A percentile compares a stretch with the other conserved stretches of the same genome.
These are phyloP conservation scores for Atkinsonella texensis DNA, from an alignment of 2,329 filamentous ascomycete genomes.

Conservation along the genomic window DNA sequence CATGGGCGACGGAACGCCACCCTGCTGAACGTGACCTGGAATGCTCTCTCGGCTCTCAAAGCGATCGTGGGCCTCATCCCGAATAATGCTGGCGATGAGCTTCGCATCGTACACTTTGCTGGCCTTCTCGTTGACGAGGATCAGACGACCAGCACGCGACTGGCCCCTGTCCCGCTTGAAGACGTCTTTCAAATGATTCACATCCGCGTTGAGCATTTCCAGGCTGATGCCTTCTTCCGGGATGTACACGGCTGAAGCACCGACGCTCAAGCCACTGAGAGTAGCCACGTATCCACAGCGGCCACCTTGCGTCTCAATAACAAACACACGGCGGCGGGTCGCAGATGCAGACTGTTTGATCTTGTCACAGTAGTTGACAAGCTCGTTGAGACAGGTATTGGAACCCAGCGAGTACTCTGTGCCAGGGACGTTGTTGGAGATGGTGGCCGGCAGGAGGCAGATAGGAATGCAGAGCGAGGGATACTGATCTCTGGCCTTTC, in stretches of 20 bases:
- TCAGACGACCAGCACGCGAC: constrained; percentile 80
- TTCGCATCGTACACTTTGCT: constrained; percentile 85
- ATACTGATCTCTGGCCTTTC: constrained; percentile 66
- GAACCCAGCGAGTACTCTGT: constrained; percentile 96
- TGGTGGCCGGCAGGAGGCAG: constrained; percentile 84
- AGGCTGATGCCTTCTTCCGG: constrained; percentile 93
- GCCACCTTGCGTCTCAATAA: constrained; percentile 95
- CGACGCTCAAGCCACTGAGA: constrained; percentile 80
- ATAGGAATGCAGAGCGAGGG: constrained; percentile 87
- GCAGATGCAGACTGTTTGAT: constrained; percentile 96
- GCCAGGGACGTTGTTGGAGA: constrained; percentile 96
- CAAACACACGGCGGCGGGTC: constrained; percentile 85
- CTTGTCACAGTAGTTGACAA: constrained; percentile 91
- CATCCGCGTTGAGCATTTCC: constrained; percentile 84
- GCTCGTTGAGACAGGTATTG: constrained; percentile 90
- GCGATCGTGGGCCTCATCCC: constrained; percentile 78
- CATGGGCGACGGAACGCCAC: constrained; percentile 87
- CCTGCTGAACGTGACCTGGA: constrained; percentile 89
- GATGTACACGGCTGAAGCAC: constrained; percentile 87
- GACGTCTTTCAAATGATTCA: constrained; percentile 74
- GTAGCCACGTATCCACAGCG: constrained; percentile 90
- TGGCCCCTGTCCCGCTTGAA: constrained; percentile 81
- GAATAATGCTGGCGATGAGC: constrained; percentile 90
- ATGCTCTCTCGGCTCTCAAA: constrained; percentile 91
- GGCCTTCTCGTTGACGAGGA: constrained; percentile 93